These are phyloP conservation scores for Leishmania lainsoni DNA, from an alignment of 208 protist species.

Conservation along the genomic window DNA sequence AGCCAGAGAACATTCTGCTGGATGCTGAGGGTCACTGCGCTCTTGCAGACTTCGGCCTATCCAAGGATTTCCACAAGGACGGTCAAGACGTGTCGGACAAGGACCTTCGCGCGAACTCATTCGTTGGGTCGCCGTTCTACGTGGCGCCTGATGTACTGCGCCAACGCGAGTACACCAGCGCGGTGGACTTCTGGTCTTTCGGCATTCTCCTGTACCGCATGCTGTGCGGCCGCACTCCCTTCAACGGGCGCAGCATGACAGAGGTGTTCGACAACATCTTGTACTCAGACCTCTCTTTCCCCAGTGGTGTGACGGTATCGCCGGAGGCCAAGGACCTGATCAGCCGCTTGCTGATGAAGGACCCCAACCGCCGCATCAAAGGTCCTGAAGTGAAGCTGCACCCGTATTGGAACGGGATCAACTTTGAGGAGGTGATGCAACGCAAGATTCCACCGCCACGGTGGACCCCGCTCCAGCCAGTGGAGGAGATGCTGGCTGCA, in stretches of 20 bases:
- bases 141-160: conserved; percentile 95
- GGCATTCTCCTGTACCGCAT: conserved; percentile 98
- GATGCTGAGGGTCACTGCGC: conserved; percentile 86
- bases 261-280: conserved; percentile 95
- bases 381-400: conserved; percentile 88
- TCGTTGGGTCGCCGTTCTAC: conserved; percentile 94
- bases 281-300: conserved; percentile 90
- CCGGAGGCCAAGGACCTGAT: conserved; percentile 92
- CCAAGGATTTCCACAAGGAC: conserved; percentile 91
- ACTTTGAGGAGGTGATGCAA: conserved; percentile 88
- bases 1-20: conserved; percentile 94
- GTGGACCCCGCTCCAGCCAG: conserved; percentile 80
- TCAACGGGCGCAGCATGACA: conserved; percentile 93
- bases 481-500: conserved; percentile 82
- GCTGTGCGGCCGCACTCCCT: conserved; percentile 94
- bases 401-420: conserved; percentile 92
- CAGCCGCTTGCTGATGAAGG: conserved; percentile 89
- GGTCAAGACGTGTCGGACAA: conserved; percentile 68
- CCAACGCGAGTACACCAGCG: conserved; percentile 94
- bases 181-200: conserved; percentile 98
- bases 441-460: conserved; percentile 83
- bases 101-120: conserved; percentile 90
- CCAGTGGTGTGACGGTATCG: conserved; percentile 81
- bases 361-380: conserved; percentile 86
- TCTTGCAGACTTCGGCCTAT: conserved; percentile 93